Evolutionary conservation across 2,329 filamentous ascomycete genomes (phyloP).

Genomic region (Diaporthe sp.): DNA sequence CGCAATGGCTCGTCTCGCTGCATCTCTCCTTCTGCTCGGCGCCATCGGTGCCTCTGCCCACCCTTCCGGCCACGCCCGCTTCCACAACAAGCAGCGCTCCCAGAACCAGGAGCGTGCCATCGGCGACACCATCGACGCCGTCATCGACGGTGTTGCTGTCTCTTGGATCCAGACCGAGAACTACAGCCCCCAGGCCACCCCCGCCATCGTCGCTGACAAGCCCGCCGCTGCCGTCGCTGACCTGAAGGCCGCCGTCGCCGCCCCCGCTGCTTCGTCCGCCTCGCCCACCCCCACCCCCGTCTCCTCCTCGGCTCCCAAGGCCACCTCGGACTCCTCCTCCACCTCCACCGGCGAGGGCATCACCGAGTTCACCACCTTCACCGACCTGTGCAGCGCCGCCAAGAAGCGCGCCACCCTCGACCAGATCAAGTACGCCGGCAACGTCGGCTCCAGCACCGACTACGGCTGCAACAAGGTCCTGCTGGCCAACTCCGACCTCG

Average conservation of each 20-base stretch:
- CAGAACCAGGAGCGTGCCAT: slow-evolving; percentile 39
- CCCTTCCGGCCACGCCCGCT: slow-evolving; percentile 49
- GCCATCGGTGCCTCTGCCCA: slow-evolving; percentile 46
- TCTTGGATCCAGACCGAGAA: slow-evolving; percentile 39
- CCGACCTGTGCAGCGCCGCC: slow-evolving; percentile 44
- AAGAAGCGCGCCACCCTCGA: slow-evolving; percentile 58
- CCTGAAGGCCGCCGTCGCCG: slow-evolving; percentile 9
- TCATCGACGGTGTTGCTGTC: slow-evolving; percentile 43
- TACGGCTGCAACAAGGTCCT: slow-evolving; percentile 66
- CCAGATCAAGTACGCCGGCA: slow-evolving; percentile 60
- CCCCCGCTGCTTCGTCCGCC: slow-evolving; percentile 27
- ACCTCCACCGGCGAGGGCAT: slow-evolving; percentile 71
- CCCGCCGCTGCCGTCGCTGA: slow-evolving; percentile 3
- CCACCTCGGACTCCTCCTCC: slow-evolving; percentile 84
- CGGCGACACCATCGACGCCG: slow-evolving; percentile 38
- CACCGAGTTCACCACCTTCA: slow-evolving; percentile 44
- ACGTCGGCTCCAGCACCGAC: slow-evolving; percentile 51
- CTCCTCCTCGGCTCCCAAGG: slow-evolving; percentile 38
- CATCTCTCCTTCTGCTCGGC: slow-evolving; percentile 44
- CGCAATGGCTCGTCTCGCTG: slow-evolving; percentile 38
- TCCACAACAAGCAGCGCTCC: slow-evolving; percentile 47
- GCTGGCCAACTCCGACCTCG: slow-evolving; percentile 47
- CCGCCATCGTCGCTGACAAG: slow-evolving; percentile 25
- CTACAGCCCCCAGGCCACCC: slow-evolving; percentile 33
- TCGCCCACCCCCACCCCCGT: slow-evolving; percentile 32